Evolutionary conservation across 129 eudicot genomes (phyloP), one percentile per base, ranked within the genome.

Genomic region (Pulicaria dysenterica): DNA sequence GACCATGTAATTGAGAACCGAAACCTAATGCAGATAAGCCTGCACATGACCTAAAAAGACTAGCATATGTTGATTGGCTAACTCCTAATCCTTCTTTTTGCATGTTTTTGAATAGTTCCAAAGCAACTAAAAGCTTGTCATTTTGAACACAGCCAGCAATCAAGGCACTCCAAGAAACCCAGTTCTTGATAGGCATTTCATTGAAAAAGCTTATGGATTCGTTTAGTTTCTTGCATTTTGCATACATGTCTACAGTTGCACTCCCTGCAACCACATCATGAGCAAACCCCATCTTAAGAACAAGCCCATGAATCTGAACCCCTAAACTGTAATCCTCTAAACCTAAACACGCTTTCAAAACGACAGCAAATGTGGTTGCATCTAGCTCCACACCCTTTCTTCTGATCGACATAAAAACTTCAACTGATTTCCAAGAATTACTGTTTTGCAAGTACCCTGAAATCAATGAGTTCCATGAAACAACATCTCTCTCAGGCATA

Each of bases 161-260:
- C 56, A 86, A 39, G 6, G 99, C 93, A 34, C 96, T 90, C 97
- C 99, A 94, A 10, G 94, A 85, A 66, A 88, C 97, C 93, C 91
- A 87, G 15, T 90, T 94, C 74, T 83, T 90, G 56, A 76, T 69
- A 16, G 92, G 89, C 92, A 94, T 90, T 61, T 83, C 81, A 9
- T 56, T 5, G 42, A 90, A 90, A 57, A 84, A 81, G 24, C 13
- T 46, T 8, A 87, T n/a, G 0, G 93, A 83, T n/a, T 94, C 88
- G 58, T 81, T 73, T 34, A 86, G 61, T 40, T 68, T 86, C 77
- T 81, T 88, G 76, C 91, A 85, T 68, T 90, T 90, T 3, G 93
- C 95, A 59, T 94, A 94, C 94, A 90, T 94, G 80, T 87, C 93
- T 38, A 90, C 83, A 7, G 86, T 72, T n/a, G 97, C 98, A 71